Evolutionary conservation across 2,329 filamentous ascomycete species (phyloP).

Genomic region (Macrophomina phaseolina): DNA sequence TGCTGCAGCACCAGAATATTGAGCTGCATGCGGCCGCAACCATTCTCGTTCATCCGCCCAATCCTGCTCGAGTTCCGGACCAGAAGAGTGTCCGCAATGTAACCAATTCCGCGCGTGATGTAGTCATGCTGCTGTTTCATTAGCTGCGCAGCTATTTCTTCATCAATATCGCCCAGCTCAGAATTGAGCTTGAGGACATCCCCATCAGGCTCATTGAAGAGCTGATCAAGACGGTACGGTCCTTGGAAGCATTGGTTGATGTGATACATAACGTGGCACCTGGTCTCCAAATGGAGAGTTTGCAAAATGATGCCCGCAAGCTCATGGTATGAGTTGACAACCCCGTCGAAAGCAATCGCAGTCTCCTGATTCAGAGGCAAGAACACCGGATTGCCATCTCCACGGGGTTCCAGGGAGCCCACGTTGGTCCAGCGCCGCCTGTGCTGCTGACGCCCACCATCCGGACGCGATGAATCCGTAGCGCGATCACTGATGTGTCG

Average conservation of each 20-base stretch:
- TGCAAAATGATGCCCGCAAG: slow-evolving; percentile 80
- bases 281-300: slow-evolving; percentile 86
- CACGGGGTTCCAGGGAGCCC: slow-evolving; percentile 54
- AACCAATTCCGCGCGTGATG: slow-evolving; percentile 23
- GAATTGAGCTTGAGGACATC: slow-evolving; percentile 82
- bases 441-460: slow-evolving; percentile 54
- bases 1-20: slow-evolving; percentile 96
- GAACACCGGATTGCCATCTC: slow-evolving; percentile 73
- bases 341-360: slow-evolving; percentile 82
- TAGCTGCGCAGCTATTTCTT: slow-evolving; percentile 76
- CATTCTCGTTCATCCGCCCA: slow-evolving; percentile 67
- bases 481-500: slow-evolving; percentile 80
- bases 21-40: slow-evolving; percentile 85
- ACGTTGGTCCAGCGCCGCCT: slow-evolving; percentile 84
- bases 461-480: slow-evolving; percentile 65
- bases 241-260: slow-evolving; percentile 62
- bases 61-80: slow-evolving; percentile 32
- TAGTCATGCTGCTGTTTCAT: slow-evolving; percentile 64
- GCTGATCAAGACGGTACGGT: slow-evolving; percentile 65
- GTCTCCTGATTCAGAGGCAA: slow-evolving; percentile 88
- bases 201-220: slow-evolving; percentile 78
- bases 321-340: slow-evolving; percentile 80
- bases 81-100: slow-evolving; percentile 34
- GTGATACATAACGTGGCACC: slow-evolving; percentile 83
- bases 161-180: slow-evolving; percentile 85